Base-by-base conservation (phyloP, 176 grass and related monocot genomes). In the Oryza rufipogon region DNA sequence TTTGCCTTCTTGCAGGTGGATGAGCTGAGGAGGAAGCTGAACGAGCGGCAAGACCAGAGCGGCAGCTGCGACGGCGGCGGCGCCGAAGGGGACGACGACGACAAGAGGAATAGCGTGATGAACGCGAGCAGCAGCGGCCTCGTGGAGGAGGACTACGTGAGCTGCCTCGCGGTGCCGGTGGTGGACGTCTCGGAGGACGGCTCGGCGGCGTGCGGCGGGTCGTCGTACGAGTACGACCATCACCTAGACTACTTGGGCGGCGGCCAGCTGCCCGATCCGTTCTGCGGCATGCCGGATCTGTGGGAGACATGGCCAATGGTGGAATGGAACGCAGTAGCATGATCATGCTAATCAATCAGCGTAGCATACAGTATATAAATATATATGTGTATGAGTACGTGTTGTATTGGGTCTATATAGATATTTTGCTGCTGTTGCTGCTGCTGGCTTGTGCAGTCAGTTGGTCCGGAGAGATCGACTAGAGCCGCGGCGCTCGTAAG, bases 291-390 rank as follows among this genome's bases (percentile, higher is more conserved):
- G 0, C 85, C 77, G 49, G 87, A 92, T 42, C 81, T 86, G 47
- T 92, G 91, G 91, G 91, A 92, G 20, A 38, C 73, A 68, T 90
- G 91, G 87, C 91, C 84, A 14, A 11, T 85, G 22, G 25, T 89
- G 41, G 87, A 90, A 72, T 90, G 84, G 87, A 92, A 87, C 76
- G 81, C 81, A 2, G 81, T 90, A 10, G 58, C 77, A 20, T 89
- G 80, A 81, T 44, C 42, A 44, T 44, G 17, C 11, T 0, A 16
- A 11, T 72, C 4, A 51, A 28, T 11, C 67, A 20, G 17, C 20
- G 28, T 17, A 7, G 2, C 28, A n/a, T 68, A 16, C 5, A 26
- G 0, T 23, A 32, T 32, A 32, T 3, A 32, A 2, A 45, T 63
- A 6, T 47, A 44, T 11, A 9, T 44, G 23, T 34, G 19, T 19